phyloP scores from a whole-genome alignment of 495 filamentous ascomycete species.

The Saxophila tyrrhenica region DNA sequence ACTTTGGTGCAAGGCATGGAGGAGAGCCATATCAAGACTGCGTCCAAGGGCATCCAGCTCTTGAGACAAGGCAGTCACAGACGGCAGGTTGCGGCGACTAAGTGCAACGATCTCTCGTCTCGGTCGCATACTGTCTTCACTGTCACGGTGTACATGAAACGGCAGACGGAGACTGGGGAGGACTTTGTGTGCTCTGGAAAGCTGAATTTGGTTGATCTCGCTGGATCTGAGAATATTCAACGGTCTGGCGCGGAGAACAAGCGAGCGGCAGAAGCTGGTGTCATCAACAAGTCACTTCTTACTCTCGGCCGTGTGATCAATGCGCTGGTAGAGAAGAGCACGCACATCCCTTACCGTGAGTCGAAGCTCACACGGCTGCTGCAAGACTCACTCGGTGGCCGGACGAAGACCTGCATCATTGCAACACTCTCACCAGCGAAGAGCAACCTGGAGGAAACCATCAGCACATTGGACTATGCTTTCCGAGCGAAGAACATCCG shows the following conservation, averaged over 20 bases:
- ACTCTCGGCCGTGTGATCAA: constrained; percentile 96
- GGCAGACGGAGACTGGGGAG: constrained; percentile 67
- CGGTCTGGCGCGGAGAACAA: constrained; percentile 96
- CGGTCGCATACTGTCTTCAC: constrained; percentile 96
- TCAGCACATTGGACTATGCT: constrained; percentile 93
- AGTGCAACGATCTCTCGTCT: constrained; percentile 94
- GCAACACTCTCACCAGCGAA: constrained; percentile 90
- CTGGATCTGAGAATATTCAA: constrained; percentile 94
- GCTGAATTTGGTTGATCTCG: constrained; percentile 89
- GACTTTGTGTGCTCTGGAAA: constrained; percentile 91
- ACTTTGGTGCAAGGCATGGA: constrained; percentile 97
- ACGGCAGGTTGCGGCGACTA: constrained; percentile 92
- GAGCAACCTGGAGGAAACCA: constrained; percentile 92
- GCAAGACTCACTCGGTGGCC: constrained; percentile 91
- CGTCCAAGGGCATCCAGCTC: constrained; percentile 71
- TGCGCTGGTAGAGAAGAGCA: constrained; percentile 79
- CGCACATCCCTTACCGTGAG: constrained; percentile 91
- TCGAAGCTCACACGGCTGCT: constrained; percentile 90
- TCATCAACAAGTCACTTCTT: constrained; percentile 96
- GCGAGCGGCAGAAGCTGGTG: constrained; percentile 82
- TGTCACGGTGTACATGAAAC: constrained; percentile 77
- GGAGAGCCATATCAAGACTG: constrained; percentile 79
- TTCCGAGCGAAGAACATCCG: constrained; percentile 96
- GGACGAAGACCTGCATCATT: constrained; percentile 97
- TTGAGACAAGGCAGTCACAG: constrained; percentile 85